These are phyloP conservation scores for Botrytis tulipae DNA, from an alignment of 2,329 filamentous ascomycete species.

Conservation along the genomic window DNA sequence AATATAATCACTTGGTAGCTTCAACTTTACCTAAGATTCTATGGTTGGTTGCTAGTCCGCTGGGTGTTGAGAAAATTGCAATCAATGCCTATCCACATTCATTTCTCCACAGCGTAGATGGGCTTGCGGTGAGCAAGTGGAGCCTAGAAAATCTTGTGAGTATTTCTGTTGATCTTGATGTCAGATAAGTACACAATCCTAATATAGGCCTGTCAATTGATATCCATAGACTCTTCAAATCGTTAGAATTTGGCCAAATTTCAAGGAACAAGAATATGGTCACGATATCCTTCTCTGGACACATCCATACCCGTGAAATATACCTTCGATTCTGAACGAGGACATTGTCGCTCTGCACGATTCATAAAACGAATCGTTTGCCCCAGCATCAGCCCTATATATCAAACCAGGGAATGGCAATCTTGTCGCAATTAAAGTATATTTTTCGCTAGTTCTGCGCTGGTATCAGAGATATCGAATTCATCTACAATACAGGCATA, in stretches of 20 bases:
- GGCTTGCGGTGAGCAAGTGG: background rate
- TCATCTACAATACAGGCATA: constrained; percentile 19
- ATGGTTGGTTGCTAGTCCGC: background rate
- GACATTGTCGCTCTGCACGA: background rate
- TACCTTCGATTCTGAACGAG: background rate
- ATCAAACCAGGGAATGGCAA: background rate
- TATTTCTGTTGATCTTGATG: background rate
- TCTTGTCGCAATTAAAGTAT: background rate
- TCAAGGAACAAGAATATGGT: background rate
- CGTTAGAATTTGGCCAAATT: background rate
- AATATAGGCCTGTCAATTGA: background rate
- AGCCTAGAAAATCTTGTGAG: background rate
- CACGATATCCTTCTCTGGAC: background rate
- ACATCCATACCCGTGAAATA: background rate
- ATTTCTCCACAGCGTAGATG: background rate
- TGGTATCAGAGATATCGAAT: constrained; percentile 20
- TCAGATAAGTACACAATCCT: background rate
- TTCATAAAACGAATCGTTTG: background rate
- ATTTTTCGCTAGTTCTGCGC: background rate
- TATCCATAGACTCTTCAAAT: background rate
- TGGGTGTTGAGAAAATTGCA: background rate
- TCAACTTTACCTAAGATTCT: background rate
- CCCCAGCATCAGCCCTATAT: background rate
- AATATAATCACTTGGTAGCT: background rate
- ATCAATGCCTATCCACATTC: background rate